Conservation (phyloP, 257 asterid species). For the Primulina huaijiensis region DNA sequence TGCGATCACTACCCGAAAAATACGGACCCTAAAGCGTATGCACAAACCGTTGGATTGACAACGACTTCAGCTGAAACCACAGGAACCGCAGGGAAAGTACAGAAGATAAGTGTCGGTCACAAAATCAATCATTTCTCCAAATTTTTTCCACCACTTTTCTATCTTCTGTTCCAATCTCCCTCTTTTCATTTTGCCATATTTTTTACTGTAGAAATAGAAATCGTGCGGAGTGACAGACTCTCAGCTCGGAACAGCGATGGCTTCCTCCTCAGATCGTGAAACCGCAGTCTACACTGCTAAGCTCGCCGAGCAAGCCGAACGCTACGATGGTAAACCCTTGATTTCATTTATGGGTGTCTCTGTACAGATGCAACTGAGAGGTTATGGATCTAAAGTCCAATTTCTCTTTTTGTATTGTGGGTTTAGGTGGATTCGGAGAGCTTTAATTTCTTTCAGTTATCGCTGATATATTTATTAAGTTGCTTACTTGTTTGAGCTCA, state of each 20-base stretch:
- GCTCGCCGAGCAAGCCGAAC: conserved; percentile 23
- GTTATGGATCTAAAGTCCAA: background rate
- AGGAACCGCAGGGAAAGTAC: background rate
- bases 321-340: conserved; percentile 16
- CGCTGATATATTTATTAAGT: background rate
- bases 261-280: conserved; percentile 20
- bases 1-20: too few relatives aligned
- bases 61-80: conserved; percentile 3
- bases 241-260: conserved; percentile 8
- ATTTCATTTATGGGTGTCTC: background rate
- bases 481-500: background rate
- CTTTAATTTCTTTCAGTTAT: too few relatives aligned
- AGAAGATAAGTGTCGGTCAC: background rate
- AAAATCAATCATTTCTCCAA: background rate
- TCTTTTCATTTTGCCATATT: background rate
- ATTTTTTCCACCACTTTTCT: conserved; percentile 7
- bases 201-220: background rate
- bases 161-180: background rate
- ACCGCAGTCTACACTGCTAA: conserved; percentile 18
- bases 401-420: background rate
- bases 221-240: background rate
- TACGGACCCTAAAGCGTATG: too few relatives aligned
- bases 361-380: background rate
- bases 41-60: too few relatives aligned
- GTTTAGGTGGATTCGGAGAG: background rate